A percentile compares a stretch with the other conserved stretches of the same genome.
Conservation (phyloP, 2,329 filamentous ascomycete genomes). For the Dactylellina haptotyla region DNA sequence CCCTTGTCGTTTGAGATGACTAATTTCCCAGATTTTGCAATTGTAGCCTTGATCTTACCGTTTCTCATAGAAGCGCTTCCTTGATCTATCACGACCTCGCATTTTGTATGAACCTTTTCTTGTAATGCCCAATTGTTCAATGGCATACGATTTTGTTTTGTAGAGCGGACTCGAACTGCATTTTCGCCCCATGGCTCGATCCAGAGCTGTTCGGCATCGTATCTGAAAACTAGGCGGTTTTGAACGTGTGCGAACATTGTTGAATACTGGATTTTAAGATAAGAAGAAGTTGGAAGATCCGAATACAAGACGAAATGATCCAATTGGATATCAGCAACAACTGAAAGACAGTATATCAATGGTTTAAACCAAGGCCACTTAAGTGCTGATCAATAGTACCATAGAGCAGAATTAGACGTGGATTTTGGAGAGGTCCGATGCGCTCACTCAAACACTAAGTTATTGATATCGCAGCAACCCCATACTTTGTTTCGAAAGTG, state of each 20-base stretch:
- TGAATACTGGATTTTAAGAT: too few relatives aligned
- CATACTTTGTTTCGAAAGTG: too few relatives aligned
- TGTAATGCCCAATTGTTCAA: neutral
- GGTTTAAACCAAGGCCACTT: too few relatives aligned
- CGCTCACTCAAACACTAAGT: too few relatives aligned
- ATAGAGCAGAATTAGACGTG: too few relatives aligned
- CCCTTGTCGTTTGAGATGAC: neutral
- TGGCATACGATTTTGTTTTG: neutral
- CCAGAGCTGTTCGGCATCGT: constrained; percentile 2
- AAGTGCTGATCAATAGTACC: too few relatives aligned
- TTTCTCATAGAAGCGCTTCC: neutral
- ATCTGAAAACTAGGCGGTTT: neutral
- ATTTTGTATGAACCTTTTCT: neutral
- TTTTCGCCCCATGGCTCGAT: neutral
- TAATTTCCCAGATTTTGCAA: neutral
- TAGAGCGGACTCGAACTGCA: neutral
- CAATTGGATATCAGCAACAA: too few relatives aligned
- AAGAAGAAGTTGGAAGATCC: too few relatives aligned
- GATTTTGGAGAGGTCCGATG: too few relatives aligned
- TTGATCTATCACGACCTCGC: neutral
- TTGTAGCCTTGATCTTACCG: neutral
- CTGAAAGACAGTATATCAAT: too few relatives aligned
- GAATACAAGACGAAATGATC: too few relatives aligned
- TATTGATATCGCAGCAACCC: too few relatives aligned
- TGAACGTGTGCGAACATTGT: neutral